A percentile compares a stretch with the other conserved stretches of the same genome.
phyloP scores from a whole-genome alignment of 371 early-diverging fungal species.

The Lichtheimia corymbifera region DNA sequence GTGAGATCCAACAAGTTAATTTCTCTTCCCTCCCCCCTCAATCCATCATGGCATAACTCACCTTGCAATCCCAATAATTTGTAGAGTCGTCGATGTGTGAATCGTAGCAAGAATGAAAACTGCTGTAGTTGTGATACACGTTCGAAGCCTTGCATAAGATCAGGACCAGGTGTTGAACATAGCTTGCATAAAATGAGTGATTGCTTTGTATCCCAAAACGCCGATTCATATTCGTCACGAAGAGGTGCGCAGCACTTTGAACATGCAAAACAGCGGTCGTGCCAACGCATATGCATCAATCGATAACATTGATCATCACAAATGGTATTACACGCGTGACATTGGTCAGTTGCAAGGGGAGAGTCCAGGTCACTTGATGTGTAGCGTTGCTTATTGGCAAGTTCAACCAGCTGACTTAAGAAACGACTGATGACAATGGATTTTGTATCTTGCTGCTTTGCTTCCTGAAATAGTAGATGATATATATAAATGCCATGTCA shows the following conservation, averaged over 20 bases:
- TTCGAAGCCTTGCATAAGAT: constrained; percentile 58
- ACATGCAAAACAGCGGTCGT: constrained; percentile 80
- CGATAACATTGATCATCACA: constrained; percentile 88
- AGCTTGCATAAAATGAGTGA: constrained; percentile 50
- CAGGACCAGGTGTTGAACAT: constrained; percentile 33
- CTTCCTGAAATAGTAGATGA: neutral
- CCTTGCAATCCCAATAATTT: constrained; percentile 70
- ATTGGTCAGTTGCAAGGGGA: constrained; percentile 68
- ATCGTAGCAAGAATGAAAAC: constrained; percentile 83
- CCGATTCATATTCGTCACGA: constrained; percentile 51
- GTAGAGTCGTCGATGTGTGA: constrained; percentile 83
- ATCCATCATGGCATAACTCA: constrained; percentile 13
- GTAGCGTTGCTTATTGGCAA: constrained; percentile 48
- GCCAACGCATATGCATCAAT: constrained; percentile 70
- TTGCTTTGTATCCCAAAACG: constrained; percentile 39
- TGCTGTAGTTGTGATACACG: constrained; percentile 88
- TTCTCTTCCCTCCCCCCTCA: no score
- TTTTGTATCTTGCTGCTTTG: constrained; percentile 12
- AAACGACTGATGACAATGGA: constrained; percentile 59
- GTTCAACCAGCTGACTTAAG: constrained; percentile 62
- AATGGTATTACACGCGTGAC: constrained; percentile 67
- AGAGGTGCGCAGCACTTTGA: constrained; percentile 60
- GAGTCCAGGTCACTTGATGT: constrained; percentile 21
- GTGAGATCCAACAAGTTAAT: neutral
- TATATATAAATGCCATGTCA: neutral